A percentile compares a stretch with the other conserved stretches of the same genome.
phyloP scores from a whole-genome alignment of 192 early-diverging fungal genomes.

The Phycomyces blakesleeanus region DNA sequence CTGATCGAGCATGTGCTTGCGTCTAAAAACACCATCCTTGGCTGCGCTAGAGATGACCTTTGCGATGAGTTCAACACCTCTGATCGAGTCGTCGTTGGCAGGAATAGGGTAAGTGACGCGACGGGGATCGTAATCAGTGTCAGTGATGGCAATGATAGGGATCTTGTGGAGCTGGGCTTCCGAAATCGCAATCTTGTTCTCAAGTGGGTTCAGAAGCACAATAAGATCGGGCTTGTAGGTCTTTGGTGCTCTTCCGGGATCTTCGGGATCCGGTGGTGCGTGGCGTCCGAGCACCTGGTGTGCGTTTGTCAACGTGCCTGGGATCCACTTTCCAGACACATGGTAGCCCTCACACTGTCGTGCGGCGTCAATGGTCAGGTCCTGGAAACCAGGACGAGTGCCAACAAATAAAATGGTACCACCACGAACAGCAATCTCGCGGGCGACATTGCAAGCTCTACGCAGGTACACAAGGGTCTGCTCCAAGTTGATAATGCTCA shows the following conservation, averaged over 20 bases:
- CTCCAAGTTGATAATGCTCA: slow-evolving; percentile 93
- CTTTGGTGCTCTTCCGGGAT: slow-evolving; percentile 36
- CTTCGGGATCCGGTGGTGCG: slow-evolving; percentile 41
- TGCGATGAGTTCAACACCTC: slow-evolving; percentile 75
- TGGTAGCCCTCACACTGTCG: slow-evolving; percentile 72
- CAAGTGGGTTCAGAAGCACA: slow-evolving; percentile 77
- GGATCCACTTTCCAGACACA: slow-evolving; percentile 76
- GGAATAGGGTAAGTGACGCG: slow-evolving; percentile 88
- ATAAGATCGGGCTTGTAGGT: slow-evolving; percentile 77
- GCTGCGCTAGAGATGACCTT: slow-evolving; percentile 73
- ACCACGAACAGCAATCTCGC: slow-evolving; percentile 67
- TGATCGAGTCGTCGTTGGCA: slow-evolving; percentile 88
- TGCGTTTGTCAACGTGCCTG: slow-evolving; percentile 85
- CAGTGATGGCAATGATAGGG: slow-evolving; percentile 86
- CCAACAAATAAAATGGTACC: slow-evolving; percentile 87
- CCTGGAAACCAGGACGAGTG: slow-evolving; percentile 63
- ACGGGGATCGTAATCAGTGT: slow-evolving; percentile 87
- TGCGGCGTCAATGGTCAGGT: slow-evolving; percentile 77
- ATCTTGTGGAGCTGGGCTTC: slow-evolving; percentile 76
- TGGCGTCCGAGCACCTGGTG: slow-evolving; percentile 64
- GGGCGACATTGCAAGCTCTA: slow-evolving; percentile 70
- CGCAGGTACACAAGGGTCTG: slow-evolving; percentile 82
- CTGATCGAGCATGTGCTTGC: slow-evolving; percentile 34
- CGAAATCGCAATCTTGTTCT: slow-evolving; percentile 75
- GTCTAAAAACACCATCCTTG: slow-evolving; percentile 53